These are phyloP conservation scores for Austroboletus festivus DNA, from an alignment of 768 basidiomycete genomes.

Conservation along the genomic window DNA sequence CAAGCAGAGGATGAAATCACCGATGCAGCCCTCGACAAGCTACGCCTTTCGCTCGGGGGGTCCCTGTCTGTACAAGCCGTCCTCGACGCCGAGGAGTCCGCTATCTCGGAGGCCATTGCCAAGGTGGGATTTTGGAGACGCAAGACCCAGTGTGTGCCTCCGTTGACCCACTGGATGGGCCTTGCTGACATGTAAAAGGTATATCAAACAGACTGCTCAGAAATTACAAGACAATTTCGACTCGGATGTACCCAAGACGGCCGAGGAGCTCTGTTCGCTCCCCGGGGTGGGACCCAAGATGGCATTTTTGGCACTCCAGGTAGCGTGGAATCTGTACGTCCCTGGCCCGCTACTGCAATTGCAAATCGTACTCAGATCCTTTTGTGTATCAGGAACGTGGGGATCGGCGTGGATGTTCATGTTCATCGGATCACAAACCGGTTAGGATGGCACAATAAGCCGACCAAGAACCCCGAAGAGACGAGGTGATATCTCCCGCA, in stretches of 20 bases:
- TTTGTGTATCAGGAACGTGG: conserved; percentile 55
- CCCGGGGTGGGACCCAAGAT: conserved; percentile 96
- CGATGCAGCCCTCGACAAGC: conserved; percentile 69
- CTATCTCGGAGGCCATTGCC: conserved; percentile 72
- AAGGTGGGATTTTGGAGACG: conserved; percentile 94
- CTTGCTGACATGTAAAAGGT: conserved; percentile 38
- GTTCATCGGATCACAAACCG: conserved; percentile 95
- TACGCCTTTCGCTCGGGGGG: conserved; percentile 73
- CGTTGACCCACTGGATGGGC: background rate
- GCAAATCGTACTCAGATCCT: too few relatives aligned
- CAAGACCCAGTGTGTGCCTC: conserved; percentile 66
- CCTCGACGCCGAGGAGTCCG: conserved; percentile 54
- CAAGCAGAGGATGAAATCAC: conserved; percentile 95
- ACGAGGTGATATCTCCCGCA: conserved; percentile 61
- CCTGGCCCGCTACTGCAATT: background rate
- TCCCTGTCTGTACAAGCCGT: conserved; percentile 74
- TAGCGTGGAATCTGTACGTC: conserved; percentile 77
- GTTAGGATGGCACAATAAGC: conserved; percentile 85
- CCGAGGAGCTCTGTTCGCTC: conserved; percentile 82
- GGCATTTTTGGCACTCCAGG: conserved; percentile 83
- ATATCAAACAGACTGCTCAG: conserved; percentile 71
- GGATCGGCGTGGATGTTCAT: conserved; percentile 95
- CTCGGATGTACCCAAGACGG: conserved; percentile 85
- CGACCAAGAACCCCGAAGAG: conserved; percentile 83
- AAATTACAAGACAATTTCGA: conserved; percentile 67